Conservation (phyloP, 1,284 basidiomycete genomes). For the Leccinum pachyderme region DNA sequence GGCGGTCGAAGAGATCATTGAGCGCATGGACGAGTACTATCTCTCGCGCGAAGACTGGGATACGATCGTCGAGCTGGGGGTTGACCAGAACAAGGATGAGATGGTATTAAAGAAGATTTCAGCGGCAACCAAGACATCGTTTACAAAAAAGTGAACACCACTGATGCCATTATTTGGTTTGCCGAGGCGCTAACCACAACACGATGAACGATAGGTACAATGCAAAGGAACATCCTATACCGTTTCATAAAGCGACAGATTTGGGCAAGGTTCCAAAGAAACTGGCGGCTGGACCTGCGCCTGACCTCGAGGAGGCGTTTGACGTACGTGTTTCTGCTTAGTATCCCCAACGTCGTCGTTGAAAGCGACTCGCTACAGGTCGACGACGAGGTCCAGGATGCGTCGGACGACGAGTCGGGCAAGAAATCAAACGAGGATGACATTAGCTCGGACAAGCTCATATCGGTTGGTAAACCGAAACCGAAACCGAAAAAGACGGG, state of each 20-base stretch:
- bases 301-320: constrained; percentile 89
- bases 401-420: constrained; percentile 46
- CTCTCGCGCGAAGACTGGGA: constrained; percentile 96
- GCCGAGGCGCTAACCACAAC: background rate
- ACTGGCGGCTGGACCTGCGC: constrained; percentile 66
- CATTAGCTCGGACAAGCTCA: constrained; percentile 48
- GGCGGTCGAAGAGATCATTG: constrained; percentile 80
- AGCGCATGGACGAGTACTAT: constrained; percentile 92
- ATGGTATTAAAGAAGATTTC: constrained; percentile 82
- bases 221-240: constrained; percentile 80
- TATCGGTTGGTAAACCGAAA: constrained; percentile 38
- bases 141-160: constrained; percentile 73
- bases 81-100: constrained; percentile 78
- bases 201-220: constrained; percentile 70
- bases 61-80: constrained; percentile 87
- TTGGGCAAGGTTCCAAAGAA: constrained; percentile 79
- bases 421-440: constrained; percentile 39
- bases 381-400: constrained; percentile 50
- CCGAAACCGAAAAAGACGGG: constrained; percentile 36
- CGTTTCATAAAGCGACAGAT: constrained; percentile 84
- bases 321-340: constrained; percentile 40
- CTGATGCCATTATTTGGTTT: background rate
- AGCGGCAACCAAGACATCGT: constrained; percentile 75
- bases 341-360: background rate
- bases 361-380: constrained; percentile 33